Base-by-base conservation (phyloP, 2,329 filamentous ascomycete genomes). In the Sclerotinia trifoliorum region DNA sequence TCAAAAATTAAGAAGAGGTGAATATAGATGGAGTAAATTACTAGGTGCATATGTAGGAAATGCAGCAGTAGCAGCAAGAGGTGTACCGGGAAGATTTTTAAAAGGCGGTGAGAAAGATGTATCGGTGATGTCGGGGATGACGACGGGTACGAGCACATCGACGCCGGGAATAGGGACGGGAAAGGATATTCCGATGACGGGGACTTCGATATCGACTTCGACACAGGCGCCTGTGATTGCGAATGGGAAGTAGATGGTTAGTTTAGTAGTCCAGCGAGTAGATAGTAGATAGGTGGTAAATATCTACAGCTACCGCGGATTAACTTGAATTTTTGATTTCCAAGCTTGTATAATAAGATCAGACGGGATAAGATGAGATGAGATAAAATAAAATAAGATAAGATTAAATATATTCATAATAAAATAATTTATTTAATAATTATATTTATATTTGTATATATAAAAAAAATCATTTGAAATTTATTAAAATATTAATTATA, bases 21-120 rank as follows among this genome's bases (percentile, higher is more conserved):
- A 92, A 56, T 94, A 93, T 78, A 86, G 86, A 68, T 99, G 92
- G 91, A 96, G 93, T 77, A 83, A 83, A 42, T 83, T 95, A 73
- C 79, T 96, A 42, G 93, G 92, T 7, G 91, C 90, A 21, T 99
- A 94, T 85, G 89, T 94, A 5, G 94, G 94, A 0, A 85, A 84
- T 72, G 83, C 81, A 71, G 82, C 81, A 77, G 81, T 79, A 73
- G 87, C 92, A 0, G 91, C 91, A 11, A 84, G 83, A 51, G 94
- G 93, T 8, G 94, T 97, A 32, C 94, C 93, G 0, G 88, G 87
- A 68, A 86, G 92, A 64, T 98, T 97, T 77, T 75, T 81, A 68
- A 69, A 64, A 24, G 66, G 48, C 15, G 66, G 49, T 5, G 48
- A 61, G 17, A 61, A 5, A 10, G n/a, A 24, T 56, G 11, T 56